phyloP scores from a whole-genome alignment of 2,329 filamentous ascomycete genomes.

The Plenodomus biglobosus region DNA sequence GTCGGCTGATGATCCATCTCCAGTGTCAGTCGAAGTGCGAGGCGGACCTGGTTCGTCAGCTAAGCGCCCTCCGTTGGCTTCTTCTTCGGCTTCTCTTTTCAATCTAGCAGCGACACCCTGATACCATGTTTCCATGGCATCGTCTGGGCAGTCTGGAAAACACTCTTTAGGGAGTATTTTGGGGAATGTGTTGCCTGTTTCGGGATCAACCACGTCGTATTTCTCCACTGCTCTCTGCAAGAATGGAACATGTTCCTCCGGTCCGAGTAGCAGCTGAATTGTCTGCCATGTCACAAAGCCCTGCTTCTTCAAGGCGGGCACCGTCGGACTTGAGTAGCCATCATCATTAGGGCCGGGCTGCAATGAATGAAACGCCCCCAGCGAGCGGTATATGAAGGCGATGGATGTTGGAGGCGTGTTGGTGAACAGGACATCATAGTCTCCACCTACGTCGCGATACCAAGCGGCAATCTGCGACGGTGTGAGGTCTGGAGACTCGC shows the following conservation, averaged over 20 bases:
- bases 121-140: conserved; percentile 85
- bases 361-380: conserved; percentile 86
- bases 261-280: conserved; percentile 82
- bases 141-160: conserved; percentile 73
- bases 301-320: conserved; percentile 78
- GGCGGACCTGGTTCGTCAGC: conserved; percentile 29
- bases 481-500: conserved; percentile 51
- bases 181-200: conserved; percentile 60
- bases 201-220: conserved; percentile 74
- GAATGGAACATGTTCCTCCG: conserved; percentile 83
- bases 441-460: conserved; percentile 51
- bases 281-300: conserved; percentile 95
- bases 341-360: conserved; percentile 67
- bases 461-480: conserved; percentile 53
- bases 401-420: conserved; percentile 72
- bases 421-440: conserved; percentile 68
- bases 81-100: conserved; percentile 59
- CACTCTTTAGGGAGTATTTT: conserved; percentile 65
- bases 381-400: conserved; percentile 87
- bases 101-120: conserved; percentile 72
- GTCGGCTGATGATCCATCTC: conserved; percentile 44
- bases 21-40: conserved; percentile 39
- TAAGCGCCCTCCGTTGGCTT: conserved; percentile 24
- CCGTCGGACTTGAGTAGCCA: conserved; percentile 71
- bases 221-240: conserved; percentile 76